Percentiles rank a stretch among this genome's conserved stretches.
Evolutionary conservation across 2,329 filamentous ascomycete species (phyloP).

Genomic region (Nemania abortiva): DNA sequence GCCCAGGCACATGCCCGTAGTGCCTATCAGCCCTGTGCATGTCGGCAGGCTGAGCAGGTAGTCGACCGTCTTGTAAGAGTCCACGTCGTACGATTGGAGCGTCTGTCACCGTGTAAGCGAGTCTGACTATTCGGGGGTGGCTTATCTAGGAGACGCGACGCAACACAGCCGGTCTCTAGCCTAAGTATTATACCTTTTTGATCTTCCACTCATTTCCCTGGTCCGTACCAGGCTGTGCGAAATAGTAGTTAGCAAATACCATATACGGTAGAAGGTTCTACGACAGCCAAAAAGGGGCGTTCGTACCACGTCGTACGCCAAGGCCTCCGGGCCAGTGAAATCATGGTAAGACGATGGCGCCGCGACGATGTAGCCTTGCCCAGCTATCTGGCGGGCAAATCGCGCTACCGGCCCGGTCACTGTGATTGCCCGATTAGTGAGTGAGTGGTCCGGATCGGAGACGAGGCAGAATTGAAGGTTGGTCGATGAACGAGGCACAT

Average conservation of each 20-base stretch:
- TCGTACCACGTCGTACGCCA: constrained; percentile 78
- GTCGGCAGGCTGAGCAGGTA: constrained; percentile 77
- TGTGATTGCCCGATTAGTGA: constrained; percentile 24
- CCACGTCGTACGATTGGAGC: constrained; percentile 86
- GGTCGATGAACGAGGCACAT: not conserved
- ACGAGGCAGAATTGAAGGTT: not conserved
- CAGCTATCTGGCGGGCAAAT: constrained; percentile 91
- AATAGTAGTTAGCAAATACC: not conserved
- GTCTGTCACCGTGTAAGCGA: constrained; percentile 63
- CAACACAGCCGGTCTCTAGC: constrained; percentile 33
- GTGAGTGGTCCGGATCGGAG: not conserved
- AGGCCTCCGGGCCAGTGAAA: constrained; percentile 84
- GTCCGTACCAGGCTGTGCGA: constrained; percentile 77
- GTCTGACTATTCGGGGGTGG: constrained; percentile 16
- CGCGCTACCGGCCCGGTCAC: constrained; percentile 91
- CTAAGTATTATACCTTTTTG: constrained; percentile 68
- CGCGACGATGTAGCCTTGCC: constrained; percentile 92
- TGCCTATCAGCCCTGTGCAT: constrained; percentile 83
- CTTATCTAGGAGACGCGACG: constrained; percentile 18
- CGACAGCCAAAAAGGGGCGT: not conserved
- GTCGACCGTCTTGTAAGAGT: constrained; percentile 76
- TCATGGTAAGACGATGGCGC: constrained; percentile 94
- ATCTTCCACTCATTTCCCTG: constrained; percentile 89
- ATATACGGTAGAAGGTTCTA: not conserved
- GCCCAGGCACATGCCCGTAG: constrained; percentile 92